Evolutionary conservation across 78 protist genomes (phyloP).

Genomic region (Monosiga brevicollis): DNA sequence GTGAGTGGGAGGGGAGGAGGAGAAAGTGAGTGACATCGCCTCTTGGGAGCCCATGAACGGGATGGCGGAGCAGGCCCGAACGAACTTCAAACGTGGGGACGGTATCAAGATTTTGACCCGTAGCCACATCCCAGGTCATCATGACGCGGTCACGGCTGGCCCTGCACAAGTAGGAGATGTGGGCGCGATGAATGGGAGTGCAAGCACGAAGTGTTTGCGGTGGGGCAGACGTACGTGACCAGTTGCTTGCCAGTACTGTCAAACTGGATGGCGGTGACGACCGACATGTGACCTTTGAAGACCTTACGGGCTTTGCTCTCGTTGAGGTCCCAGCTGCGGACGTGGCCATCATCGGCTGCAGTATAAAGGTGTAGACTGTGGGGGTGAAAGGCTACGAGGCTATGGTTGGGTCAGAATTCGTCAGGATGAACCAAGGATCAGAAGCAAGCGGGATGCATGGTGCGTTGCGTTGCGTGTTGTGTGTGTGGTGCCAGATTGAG

Average conservation of each 20-base stretch:
- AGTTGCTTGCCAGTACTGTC: not conserved
- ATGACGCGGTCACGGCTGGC: not conserved
- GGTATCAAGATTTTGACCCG: not conserved
- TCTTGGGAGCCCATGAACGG: no score
- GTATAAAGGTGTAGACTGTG: constrained; percentile 21
- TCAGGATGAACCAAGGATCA: not conserved
- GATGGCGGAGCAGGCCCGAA: no score
- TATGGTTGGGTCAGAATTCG: not conserved
- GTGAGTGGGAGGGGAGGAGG: no score
- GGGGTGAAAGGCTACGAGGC: constrained; percentile 23
- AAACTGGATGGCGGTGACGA: not conserved
- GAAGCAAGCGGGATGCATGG: not conserved
- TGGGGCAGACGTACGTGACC: not conserved
- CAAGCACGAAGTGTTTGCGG: not conserved
- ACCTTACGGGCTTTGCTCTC: constrained; percentile 37
- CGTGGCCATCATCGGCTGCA: constrained; percentile 25
- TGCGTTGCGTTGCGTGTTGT: no score
- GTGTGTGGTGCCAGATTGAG: no score
- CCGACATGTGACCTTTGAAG: not conserved
- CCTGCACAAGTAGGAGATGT: not conserved
- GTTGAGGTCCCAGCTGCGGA: constrained; percentile 45
- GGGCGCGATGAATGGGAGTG: not conserved
- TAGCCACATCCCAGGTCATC: not conserved
- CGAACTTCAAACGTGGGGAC: not conserved
- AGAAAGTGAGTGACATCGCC: no score